A percentile compares a stretch with the other conserved stretches of the same genome.
phyloP scores from a whole-genome alignment of 176 grass and related monocot species.

The Oryza glaberrima region DNA sequence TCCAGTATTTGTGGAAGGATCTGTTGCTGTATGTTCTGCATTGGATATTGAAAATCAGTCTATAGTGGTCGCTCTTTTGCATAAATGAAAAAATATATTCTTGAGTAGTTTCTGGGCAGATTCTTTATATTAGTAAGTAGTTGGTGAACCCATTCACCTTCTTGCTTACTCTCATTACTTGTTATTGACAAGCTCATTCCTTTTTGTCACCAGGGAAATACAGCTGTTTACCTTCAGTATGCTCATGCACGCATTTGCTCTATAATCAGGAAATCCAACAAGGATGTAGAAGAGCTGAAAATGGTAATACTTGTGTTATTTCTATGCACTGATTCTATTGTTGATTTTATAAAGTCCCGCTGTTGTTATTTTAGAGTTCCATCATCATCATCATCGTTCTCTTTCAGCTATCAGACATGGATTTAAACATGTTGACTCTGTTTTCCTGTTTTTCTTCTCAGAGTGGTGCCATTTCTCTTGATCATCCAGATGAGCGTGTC shows the following conservation, averaged over 20 bases:
- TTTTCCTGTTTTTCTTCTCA: slow-evolving; percentile 44
- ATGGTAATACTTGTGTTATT: slow-evolving; percentile 53
- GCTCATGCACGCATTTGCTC: slow-evolving; percentile 98
- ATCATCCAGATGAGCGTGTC: slow-evolving; percentile 75
- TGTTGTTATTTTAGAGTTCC: background rate
- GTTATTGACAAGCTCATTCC: slow-evolving; percentile 30
- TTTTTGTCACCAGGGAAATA: slow-evolving; percentile 74
- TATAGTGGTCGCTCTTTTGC: background rate
- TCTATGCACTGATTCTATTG: background rate
- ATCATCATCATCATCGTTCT: background rate
- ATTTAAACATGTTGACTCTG: slow-evolving; percentile 11
- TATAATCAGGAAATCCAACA: slow-evolving; percentile 89
- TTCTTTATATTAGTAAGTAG: slow-evolving; percentile 8
- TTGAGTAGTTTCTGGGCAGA: background rate
- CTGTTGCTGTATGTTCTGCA: background rate
- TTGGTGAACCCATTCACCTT: background rate
- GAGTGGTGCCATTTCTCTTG: slow-evolving; percentile 65
- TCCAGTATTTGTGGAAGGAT: background rate
- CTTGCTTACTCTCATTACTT: background rate
- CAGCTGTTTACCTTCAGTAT: slow-evolving; percentile 93
- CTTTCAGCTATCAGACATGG: background rate
- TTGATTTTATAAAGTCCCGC: background rate
- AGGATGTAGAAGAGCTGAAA: slow-evolving; percentile 76
- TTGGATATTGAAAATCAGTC: background rate
- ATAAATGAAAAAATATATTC: slow-evolving; percentile 25